Base-by-base conservation (phyloP, 106 monocot genomes). In the Apostasia ramifera region DNA sequence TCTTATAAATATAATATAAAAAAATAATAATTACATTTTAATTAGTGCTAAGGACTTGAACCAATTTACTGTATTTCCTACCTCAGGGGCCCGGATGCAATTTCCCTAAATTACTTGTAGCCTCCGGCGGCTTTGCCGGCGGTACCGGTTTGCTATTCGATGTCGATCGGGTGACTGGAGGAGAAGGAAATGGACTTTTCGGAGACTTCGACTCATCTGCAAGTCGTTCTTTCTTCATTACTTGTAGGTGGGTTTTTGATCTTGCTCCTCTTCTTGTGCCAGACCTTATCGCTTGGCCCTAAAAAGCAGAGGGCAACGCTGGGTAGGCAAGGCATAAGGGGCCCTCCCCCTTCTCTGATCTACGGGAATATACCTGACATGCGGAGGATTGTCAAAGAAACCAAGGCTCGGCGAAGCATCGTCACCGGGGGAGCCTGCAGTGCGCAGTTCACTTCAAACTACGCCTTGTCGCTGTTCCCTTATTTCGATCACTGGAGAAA, bases 401-500 rank as follows among this genome's bases (percentile, higher is more conserved):
- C 46, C 56, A 13, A n/a, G 57, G 45, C 38, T 10, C 45, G 46
- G 40, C 11, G 55, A 9, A 44, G 63, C 12, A 9, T 14, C 26
- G 44, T 7, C 8, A 6, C 14, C 5, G 48, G 55, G 41, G 48
- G 2, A 58, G 57, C 6, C 0, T 37, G 14, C 2, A 57, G 38
- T 42, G 66, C 10, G 15, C 72, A 8, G 5, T 71, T 79, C 37
- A 41, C 47, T 42, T 74, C 78, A 60, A 79, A 79, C 47, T 83
- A 75, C 58, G 57, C 65, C 49, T 63, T 71, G 5, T 12, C 42
- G 1, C 41, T 83, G 15, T 79, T 83, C 57, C 83, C 83, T 1
- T 67, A 68, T 47, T 83, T 79, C 11, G 79, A 79, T 67, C 73
- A 56, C 4, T 83, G 83, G 83, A 83, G 79, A 44, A 77, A 83